phyloP scores from a whole-genome alignment of 495 filamentous ascomycete genomes.

The Xylaria castorea region DNA sequence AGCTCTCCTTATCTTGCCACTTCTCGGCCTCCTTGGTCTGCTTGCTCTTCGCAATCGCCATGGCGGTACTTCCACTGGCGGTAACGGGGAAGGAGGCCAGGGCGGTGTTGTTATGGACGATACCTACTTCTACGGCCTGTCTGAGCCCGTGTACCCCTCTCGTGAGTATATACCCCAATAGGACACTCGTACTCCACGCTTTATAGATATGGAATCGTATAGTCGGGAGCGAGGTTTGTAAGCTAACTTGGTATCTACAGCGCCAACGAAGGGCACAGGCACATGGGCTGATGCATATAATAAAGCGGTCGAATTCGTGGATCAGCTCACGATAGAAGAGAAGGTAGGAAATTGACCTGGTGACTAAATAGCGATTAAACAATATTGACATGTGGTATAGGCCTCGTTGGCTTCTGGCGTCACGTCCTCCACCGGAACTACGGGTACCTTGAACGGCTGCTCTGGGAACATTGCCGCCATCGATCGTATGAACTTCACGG shows the following conservation, averaged over 20 bases:
- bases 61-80: slow-evolving; percentile 16
- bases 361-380: not conserved
- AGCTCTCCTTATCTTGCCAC: slow-evolving; percentile 43
- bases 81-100: slow-evolving; percentile 23
- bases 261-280: slow-evolving; percentile 50
- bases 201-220: slow-evolving; percentile 19
- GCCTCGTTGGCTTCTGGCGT: slow-evolving; percentile 55
- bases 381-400: slow-evolving; percentile 31
- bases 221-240: not conserved
- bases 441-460: slow-evolving; percentile 48
- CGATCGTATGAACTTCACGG: slow-evolving; percentile 54
- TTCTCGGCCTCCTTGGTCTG: slow-evolving; percentile 38
- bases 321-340: slow-evolving; percentile 80
- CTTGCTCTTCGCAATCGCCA: slow-evolving; percentile 37
- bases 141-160: slow-evolving; percentile 83
- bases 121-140: slow-evolving; percentile 59
- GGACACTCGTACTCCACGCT: not conserved
- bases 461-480: slow-evolving; percentile 49
- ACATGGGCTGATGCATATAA: slow-evolving; percentile 77
- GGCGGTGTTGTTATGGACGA: slow-evolving; percentile 48
- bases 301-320: slow-evolving; percentile 79
- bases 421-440: slow-evolving; percentile 38
- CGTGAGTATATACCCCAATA: slow-evolving; percentile 57
- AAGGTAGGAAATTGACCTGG: slow-evolving; percentile 66
- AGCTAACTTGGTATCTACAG: slow-evolving; percentile 52